phyloP scores from a whole-genome alignment of 2,329 filamentous ascomycete genomes.

The Fusarium sp. region DNA sequence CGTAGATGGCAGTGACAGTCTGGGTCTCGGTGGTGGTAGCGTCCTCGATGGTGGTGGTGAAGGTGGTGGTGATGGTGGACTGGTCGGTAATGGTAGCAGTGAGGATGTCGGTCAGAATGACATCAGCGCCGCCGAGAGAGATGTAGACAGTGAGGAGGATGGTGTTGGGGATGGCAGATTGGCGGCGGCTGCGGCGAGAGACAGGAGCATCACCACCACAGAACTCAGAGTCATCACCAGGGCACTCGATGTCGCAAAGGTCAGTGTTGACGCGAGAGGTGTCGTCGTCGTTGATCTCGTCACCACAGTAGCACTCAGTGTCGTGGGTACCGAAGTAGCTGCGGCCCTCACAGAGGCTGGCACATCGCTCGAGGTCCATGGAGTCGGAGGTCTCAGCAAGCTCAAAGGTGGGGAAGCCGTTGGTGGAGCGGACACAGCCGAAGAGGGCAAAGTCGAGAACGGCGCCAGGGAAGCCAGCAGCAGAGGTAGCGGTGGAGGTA shows the following conservation, averaged over 20 bases:
- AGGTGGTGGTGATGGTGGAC: conserved; percentile 37
- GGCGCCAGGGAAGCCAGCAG: conserved; percentile 32
- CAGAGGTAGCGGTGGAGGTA: conserved; percentile 43
- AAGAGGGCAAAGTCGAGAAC: conserved; percentile 42
- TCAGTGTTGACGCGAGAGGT: conserved; percentile 21
- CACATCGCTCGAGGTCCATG: conserved; percentile 48
- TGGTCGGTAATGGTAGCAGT: conserved; percentile 36
- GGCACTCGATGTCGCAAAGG: conserved; percentile 39
- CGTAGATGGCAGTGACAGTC: conserved; percentile 40
- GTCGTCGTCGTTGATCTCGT: conserved; percentile 15
- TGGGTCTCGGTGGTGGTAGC: conserved; percentile 23
- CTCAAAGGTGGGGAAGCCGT: conserved; percentile 44
- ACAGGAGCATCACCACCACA: conserved; percentile 41
- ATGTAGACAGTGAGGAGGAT: conserved; percentile 45
- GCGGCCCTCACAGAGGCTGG: conserved; percentile 38
- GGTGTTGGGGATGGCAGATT: conserved; percentile 34
- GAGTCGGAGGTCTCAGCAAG: conserved; percentile 15
- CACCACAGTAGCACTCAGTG: conserved; percentile 43
- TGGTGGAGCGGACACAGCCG: conserved; percentile 46
- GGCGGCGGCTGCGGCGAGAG: conserved; percentile 28
- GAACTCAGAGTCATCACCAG: conserved; percentile 38
- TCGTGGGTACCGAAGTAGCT: conserved; percentile 47
- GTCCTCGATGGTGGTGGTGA: conserved; percentile 31
- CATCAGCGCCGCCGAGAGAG: not conserved
- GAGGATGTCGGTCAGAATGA: conserved; percentile 12